Evolutionary conservation across 1,284 basidiomycete genomes (phyloP), one percentile per base, ranked within the genome.

Genomic region (Ceratobasidium sp.): DNA sequence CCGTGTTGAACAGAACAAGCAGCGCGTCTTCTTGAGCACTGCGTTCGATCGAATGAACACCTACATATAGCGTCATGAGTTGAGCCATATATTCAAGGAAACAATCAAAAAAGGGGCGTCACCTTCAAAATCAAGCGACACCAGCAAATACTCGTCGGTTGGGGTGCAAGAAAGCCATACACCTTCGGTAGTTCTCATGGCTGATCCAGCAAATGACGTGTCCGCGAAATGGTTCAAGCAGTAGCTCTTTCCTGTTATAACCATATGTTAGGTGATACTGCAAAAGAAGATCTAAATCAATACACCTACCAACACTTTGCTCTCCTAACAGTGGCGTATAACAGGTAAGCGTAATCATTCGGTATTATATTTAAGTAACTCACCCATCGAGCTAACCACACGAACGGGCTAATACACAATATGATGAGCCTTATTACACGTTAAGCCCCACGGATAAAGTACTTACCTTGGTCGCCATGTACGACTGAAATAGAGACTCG

Each of bases 81-180:
- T 54, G 5, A 43, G 30, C 30, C 1, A 18, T 26, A 32, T 41
- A 32, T 49, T 47, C 2, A 14, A 30, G 26, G 1, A 23, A 47
- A 47, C 32, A 38, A 52, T n/a, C 11, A 2, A 41, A 14, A 21
- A 6, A 30, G 18, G 6, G 35, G 35, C 11, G 35, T 30, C 44
- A 83, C 88, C 88, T 82, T 89, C 89, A 73, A 89, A 89, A 76
- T 90, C 89, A 1, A 90, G 81, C 0, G 88, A 85, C 7, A 90
- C 87, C 13, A 89, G 82, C 26, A 90, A 78, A 0, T 80, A 78
- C 32, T 87, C 83, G 49, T 85, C 81, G 0, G 88, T 89, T 0
- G 88, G 89, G 1, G 88, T 88, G n/a, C 75, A 75, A 0, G 89
- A 88, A 84, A 90, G 86, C 89, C 89, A 89, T 1, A 89, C 87